phyloP scores from a whole-genome alignment of 164 flowering plant species.

The Kingdonia uniflora region DNA sequence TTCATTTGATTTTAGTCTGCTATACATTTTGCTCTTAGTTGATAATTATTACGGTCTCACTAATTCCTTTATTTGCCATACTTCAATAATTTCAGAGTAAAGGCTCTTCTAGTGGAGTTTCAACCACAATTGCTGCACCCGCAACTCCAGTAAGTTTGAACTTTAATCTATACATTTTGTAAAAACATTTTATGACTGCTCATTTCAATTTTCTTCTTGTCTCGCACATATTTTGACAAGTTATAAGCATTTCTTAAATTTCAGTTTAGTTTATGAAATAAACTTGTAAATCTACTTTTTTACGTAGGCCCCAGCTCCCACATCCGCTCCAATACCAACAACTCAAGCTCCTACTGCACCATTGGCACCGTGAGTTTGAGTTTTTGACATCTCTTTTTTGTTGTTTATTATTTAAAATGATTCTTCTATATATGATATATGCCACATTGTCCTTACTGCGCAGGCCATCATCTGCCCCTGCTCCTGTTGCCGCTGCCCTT shows the following conservation, averaged over 20 bases:
- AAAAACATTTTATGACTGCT: too few relatives aligned
- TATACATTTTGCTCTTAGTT: too few relatives aligned
- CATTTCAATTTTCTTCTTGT: background rate
- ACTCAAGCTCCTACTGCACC: slow-evolving; percentile 36
- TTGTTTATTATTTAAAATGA: too few relatives aligned
- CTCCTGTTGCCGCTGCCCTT: slow-evolving; percentile 18
- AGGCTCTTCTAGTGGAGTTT: slow-evolving; percentile 31
- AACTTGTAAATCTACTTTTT: background rate
- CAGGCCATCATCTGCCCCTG: slow-evolving; percentile 29
- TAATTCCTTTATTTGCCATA: too few relatives aligned
- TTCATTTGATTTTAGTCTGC: too few relatives aligned
- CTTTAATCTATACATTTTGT: too few relatives aligned
- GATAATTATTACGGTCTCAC: too few relatives aligned
- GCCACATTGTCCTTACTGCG: background rate
- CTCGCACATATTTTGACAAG: too few relatives aligned
- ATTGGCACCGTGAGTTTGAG: slow-evolving; percentile 34
- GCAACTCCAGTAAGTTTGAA: slow-evolving; percentile 27
- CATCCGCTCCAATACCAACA: slow-evolving; percentile 14
- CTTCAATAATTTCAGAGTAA: slow-evolving; percentile 30
- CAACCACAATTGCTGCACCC: slow-evolving; percentile 37
- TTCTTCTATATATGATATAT: too few relatives aligned
- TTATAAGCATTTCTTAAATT: background rate
- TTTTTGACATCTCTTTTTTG: background rate
- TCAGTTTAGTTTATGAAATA: background rate
- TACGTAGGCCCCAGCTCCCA: slow-evolving; percentile 37